These are phyloP conservation scores for Kwoniella shandongensis DNA, from an alignment of 768 basidiomycete species.

Conservation along the genomic window DNA sequence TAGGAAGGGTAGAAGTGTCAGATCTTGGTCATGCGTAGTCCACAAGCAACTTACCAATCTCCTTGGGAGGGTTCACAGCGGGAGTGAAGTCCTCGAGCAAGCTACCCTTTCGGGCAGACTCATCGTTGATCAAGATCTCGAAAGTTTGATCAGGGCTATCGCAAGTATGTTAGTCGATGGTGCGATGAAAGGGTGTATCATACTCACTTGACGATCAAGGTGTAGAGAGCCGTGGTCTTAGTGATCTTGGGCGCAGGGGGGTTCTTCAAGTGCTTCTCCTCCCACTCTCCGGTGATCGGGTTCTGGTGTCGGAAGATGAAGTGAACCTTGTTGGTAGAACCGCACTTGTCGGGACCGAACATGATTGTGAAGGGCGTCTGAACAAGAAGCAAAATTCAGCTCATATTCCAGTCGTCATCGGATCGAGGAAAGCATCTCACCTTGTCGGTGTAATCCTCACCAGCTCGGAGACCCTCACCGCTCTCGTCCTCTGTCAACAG, in stretches of 20 bases:
- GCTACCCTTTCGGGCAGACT: conserved; percentile 72
- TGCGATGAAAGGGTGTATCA: neutral
- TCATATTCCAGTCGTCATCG: neutral
- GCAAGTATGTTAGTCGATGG: neutral
- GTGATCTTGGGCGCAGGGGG: conserved; percentile 82
- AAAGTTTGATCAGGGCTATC: conserved; percentile 81
- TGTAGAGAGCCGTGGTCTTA: conserved; percentile 91
- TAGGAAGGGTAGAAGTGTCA: conserved; percentile 10
- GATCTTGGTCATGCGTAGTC: neutral
- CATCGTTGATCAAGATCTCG: conserved; percentile 85
- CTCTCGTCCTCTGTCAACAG: conserved; percentile 62
- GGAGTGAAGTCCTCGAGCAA: conserved; percentile 93
- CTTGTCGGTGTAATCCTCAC: conserved; percentile 54
- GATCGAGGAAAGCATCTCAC: conserved; percentile 21
- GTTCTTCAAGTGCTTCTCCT: conserved; percentile 90
- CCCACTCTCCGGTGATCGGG: conserved; percentile 85
- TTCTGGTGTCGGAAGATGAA: conserved; percentile 99
- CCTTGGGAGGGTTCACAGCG: conserved; percentile 83
- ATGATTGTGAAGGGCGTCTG: conserved; percentile 63
- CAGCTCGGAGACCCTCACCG: conserved; percentile 46
- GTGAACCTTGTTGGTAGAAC: conserved; percentile 64
- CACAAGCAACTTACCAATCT: conserved; percentile 60
- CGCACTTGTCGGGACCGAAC: conserved; percentile 85
- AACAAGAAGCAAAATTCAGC: neutral
- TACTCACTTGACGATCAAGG: conserved; percentile 82